phyloP scores from a whole-genome alignment of 202 grass and related monocot species.

The Musa balbisiana region DNA sequence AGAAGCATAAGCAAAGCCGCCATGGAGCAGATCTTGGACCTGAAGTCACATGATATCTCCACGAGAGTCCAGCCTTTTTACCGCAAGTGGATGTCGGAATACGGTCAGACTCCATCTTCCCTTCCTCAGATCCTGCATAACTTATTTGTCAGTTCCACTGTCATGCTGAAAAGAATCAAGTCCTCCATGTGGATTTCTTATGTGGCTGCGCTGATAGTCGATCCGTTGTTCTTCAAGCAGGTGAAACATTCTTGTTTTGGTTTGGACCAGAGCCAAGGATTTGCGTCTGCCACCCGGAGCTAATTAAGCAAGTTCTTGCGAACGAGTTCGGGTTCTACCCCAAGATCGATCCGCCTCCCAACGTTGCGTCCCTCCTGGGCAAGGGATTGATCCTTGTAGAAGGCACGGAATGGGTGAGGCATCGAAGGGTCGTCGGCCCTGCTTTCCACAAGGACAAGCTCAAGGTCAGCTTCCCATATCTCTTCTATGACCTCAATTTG shows the following conservation, averaged over 20 bases:
- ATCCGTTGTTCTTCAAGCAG: neutral
- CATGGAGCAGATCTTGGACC: neutral
- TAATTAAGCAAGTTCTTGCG: neutral
- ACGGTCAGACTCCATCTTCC: neutral
- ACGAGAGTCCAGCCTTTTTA: neutral
- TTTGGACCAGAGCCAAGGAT: neutral
- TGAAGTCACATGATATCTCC: neutral
- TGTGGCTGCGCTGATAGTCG: too few species aligned
- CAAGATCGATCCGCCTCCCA: neutral
- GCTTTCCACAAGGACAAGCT: constrained; percentile 6
- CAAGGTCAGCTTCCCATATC: neutral
- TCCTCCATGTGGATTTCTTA: neutral
- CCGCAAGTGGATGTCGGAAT: neutral
- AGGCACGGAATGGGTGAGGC: neutral
- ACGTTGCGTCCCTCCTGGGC: neutral
- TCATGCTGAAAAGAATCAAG: neutral
- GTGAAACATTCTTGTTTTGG: neutral
- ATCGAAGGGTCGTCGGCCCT: neutral
- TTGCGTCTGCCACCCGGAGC: neutral
- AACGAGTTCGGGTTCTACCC: neutral
- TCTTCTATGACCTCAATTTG: too few species aligned
- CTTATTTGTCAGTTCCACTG: too few species aligned
- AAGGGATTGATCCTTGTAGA: neutral
- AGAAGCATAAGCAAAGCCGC: neutral
- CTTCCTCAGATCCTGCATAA: too few species aligned